Percentiles rank a stretch among this genome's conserved stretches.
phyloP scores from a whole-genome alignment of 2,329 filamentous ascomycete genomes.

The Graphiopsis chlorocephala region DNA sequence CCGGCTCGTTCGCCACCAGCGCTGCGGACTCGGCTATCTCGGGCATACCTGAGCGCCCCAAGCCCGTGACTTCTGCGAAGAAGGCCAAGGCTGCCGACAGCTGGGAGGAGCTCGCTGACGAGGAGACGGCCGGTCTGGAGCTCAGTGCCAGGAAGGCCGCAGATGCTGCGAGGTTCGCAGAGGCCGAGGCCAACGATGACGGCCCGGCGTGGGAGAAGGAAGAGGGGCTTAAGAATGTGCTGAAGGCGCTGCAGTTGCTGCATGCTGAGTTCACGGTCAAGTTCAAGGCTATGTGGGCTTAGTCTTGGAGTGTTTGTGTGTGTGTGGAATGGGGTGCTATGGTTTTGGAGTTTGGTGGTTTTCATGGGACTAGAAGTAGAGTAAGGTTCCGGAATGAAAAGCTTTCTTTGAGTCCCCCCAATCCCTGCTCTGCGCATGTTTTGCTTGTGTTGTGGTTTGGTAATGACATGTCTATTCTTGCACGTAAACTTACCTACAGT shows the following conservation, averaged over 20 bases:
- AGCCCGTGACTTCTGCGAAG: conserved; percentile 37
- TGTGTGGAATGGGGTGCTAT: neutral
- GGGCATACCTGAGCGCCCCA: conserved; percentile 27
- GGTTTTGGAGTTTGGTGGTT: neutral
- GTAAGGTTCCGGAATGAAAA: neutral
- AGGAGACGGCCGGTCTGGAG: conserved; percentile 13
- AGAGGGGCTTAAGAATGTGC: conserved; percentile 14
- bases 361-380: neutral
- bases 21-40: conserved; percentile 30
- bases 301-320: neutral
- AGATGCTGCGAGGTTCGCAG: conserved; percentile 8
- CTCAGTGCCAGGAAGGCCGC: conserved; percentile 13
- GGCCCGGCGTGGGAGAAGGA: conserved; percentile 15
- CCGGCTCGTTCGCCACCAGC: conserved; percentile 24
- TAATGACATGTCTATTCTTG: neutral
- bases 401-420: neutral
- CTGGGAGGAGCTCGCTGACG: conserved; percentile 15
- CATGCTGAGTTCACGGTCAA: conserved; percentile 58
- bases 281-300: conserved; percentile 60
- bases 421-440: neutral
- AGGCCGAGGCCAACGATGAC: conserved; percentile 6
- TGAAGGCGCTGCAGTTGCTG: conserved; percentile 16
- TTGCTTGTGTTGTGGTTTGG: neutral
- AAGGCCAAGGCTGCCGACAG: conserved; percentile 16
- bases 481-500: neutral